Evolutionary conservation across 2,329 filamentous ascomycete species (phyloP).

Genomic region (Aspergillus udagawae): DNA sequence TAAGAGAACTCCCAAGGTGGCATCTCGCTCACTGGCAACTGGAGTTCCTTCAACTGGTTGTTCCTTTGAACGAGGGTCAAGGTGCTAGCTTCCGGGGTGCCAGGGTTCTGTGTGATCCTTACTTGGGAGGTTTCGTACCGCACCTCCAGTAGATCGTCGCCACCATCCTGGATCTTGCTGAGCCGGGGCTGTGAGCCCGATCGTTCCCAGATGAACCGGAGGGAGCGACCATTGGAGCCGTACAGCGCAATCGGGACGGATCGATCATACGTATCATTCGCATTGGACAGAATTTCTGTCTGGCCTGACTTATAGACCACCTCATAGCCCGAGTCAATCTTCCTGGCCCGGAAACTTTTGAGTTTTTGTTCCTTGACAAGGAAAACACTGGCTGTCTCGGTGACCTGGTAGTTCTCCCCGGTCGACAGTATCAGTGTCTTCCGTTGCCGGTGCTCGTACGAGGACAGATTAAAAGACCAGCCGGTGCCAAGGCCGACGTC

Average conservation of each 20-base stretch:
- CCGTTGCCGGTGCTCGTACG: not conserved
- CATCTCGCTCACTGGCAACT: not conserved
- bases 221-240: constrained; percentile 2
- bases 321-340: not conserved
- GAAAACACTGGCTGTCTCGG: not conserved
- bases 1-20: constrained; percentile 4
- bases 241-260: constrained; percentile 1
- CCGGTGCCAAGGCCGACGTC: constrained; percentile 4
- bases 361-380: constrained; percentile 5
- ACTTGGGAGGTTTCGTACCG: not conserved
- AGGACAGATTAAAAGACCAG: constrained; percentile 7
- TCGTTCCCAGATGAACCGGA: not conserved
- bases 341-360: constrained; percentile 3
- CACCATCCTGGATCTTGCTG: constrained; percentile 1
- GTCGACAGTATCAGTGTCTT: constrained; percentile 2
- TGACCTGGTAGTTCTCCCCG: constrained; percentile 6
- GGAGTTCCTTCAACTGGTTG: not conserved
- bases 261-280: not conserved
- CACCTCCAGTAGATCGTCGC: not conserved
- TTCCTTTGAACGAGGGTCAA: not conserved
- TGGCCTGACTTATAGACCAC: constrained; percentile 6
- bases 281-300: constrained; percentile 2
- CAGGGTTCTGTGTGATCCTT: not conserved
- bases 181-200: constrained; percentile 1
- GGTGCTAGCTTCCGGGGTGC: not conserved